phyloP scores from a whole-genome alignment of 805 yeast genomes.

The Kazachstania kunashirensis region DNA sequence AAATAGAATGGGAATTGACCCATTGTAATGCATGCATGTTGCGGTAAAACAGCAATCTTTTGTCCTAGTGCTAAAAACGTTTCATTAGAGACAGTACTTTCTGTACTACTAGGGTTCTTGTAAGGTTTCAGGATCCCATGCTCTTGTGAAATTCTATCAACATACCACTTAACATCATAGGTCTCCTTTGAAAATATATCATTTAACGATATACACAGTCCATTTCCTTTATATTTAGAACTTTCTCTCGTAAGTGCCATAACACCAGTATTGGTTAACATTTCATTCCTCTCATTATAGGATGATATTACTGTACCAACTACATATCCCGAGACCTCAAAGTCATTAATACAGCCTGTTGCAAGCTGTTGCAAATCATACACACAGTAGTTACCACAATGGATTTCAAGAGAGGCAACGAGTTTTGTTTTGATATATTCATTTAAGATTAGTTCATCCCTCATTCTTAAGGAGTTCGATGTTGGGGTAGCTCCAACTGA shows the following conservation, averaged over 20 bases:
- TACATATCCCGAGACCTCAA: constrained; percentile 42
- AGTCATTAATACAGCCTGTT: constrained; percentile 44
- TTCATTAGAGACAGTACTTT: constrained; percentile 4
- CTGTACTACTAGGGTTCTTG: constrained; percentile 15
- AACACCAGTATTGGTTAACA: constrained; percentile 65
- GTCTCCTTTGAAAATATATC: constrained; percentile 32
- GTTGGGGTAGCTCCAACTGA: constrained; percentile 84
- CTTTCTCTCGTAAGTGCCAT: constrained; percentile 63
- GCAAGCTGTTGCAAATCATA: constrained; percentile 73
- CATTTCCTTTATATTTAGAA: constrained; percentile 47
- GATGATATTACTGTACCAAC: constrained; percentile 49
- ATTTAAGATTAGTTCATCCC: constrained; percentile 6
- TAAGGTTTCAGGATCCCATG: constrained; percentile 62
- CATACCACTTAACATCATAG: constrained; percentile 45
- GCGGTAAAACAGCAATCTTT: constrained; percentile 48
- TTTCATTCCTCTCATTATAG: constrained; percentile 46
- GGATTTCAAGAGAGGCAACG: constrained; percentile 49
- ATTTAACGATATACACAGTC: constrained; percentile 24
- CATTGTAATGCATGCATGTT: constrained; percentile 67
- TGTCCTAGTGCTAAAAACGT: constrained; percentile 34
- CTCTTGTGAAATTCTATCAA: constrained; percentile 66
- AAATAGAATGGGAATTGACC: constrained; percentile 50
- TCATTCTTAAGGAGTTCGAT: constrained; percentile 41
- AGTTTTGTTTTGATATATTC: constrained; percentile 15
- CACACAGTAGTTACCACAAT: constrained; percentile 72